Evolutionary conservation across 768 basidiomycete genomes (phyloP).

Genomic region (Ramaria sp.): DNA sequence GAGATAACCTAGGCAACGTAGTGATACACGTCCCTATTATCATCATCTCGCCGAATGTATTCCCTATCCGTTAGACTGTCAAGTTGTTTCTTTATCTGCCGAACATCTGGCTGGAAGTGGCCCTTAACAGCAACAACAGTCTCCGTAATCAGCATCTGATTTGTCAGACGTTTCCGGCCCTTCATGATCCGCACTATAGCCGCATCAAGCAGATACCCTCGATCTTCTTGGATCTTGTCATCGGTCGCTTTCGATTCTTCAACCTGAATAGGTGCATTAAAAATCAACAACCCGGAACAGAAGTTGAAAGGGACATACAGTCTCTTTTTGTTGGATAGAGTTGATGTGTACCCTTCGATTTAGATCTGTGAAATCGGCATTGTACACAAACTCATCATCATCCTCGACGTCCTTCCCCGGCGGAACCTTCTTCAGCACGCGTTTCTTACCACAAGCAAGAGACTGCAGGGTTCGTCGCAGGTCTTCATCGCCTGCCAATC

Average conservation of each 20-base stretch:
- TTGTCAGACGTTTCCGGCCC: constrained; percentile 70
- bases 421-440: constrained; percentile 75
- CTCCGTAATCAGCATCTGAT: constrained; percentile 70
- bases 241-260: constrained; percentile 84
- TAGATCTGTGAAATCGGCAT: constrained; percentile 72
- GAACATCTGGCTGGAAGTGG: constrained; percentile 80
- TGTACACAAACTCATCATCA: constrained; percentile 71
- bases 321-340: constrained; percentile 89
- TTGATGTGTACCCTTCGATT: constrained; percentile 82
- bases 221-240: constrained; percentile 75
- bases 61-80: constrained; percentile 76
- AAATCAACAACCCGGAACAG: not conserved
- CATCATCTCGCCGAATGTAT: constrained; percentile 70
- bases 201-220: constrained; percentile 78
- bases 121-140: constrained; percentile 81
- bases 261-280: constrained; percentile 32
- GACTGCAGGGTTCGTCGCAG: constrained; percentile 84
- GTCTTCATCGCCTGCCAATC: constrained; percentile 50
- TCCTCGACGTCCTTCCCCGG: constrained; percentile 67
- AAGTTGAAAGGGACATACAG: constrained; percentile 38
- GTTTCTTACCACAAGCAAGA: constrained; percentile 83
- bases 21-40: constrained; percentile 58
- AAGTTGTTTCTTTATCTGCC: constrained; percentile 77
- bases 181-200: constrained; percentile 98
- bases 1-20: constrained; percentile 55